Evolutionary conservation across 2,329 filamentous ascomycete species (phyloP), one percentile per base, ranked within the genome.

Genomic region (Arthrinium phaeospermum): DNA sequence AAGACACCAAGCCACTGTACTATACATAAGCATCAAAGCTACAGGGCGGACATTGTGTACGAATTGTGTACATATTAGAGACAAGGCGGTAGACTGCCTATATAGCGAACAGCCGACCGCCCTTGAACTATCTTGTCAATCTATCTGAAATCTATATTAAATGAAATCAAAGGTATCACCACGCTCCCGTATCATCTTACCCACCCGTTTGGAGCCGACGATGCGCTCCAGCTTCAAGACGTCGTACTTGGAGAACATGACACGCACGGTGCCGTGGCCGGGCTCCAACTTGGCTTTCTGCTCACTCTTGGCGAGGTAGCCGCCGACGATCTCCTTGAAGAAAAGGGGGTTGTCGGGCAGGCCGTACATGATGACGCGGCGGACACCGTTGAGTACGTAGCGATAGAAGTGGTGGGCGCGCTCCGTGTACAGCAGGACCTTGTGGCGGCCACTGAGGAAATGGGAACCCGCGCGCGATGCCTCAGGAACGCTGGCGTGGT

Each of bases 141-240:
- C 30, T 24, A 64, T 64, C 57, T 24, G n/a, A 16, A 2, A 30
- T 46, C n/a, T 7, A 45, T 68, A 30, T 68, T 89, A 98, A 74
- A 97, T 87, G 87, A 98, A 98, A 80, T 98, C 95, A 89, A 98
- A 99, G 0, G 94, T 96, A 88, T 98, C 96, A 4, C 91, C 92
- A 79, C 90, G 91, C 77, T 97, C 94, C 74, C 88, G 89, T 72
- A 98, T 85, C 94, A 99, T 96, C 81, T 91, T 93, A 22, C 91
- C 91, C 8, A 96, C 91, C 74, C 96, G 89, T 83, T 92, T 90
- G 2, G 89, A 93, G 0, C 96, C 96, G 1, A 95, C 95, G 51
- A 98, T 86, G 72, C 96, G 89, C 86, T 99, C 96, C 77, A 98
- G 83, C 85, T 93, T 95, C 84, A 98, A 85, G 16, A 91, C 90